Evolutionary conservation across 2,329 filamentous ascomycete genomes (phyloP).

Genomic region (Sporothrix curviconia): DNA sequence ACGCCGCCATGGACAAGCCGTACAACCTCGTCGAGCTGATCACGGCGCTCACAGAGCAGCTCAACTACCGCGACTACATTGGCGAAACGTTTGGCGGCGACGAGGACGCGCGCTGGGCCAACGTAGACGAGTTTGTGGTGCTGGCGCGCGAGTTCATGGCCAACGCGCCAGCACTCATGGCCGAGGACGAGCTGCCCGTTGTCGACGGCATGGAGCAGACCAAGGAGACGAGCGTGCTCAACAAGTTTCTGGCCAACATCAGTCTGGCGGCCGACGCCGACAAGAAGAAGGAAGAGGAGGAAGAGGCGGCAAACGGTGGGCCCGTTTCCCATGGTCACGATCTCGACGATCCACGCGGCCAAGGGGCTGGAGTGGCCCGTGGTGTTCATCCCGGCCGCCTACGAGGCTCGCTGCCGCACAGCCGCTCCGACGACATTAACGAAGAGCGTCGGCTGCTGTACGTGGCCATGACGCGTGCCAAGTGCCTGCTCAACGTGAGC

Average conservation of each 20-base stretch:
- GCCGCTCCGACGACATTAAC: conserved; percentile 73
- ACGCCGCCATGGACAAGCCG: background rate
- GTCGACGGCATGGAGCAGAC: conserved; percentile 67
- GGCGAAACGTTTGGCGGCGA: conserved; percentile 65
- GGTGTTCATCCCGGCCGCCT: conserved; percentile 85
- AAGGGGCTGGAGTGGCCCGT: conserved; percentile 96
- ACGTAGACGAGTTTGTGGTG: conserved; percentile 78
- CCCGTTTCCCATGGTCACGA: conserved; percentile 60
- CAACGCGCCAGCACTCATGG: conserved; percentile 32
- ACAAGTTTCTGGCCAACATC: conserved; percentile 82
- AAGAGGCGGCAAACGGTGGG: conserved; percentile 28
- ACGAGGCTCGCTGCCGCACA: conserved; percentile 85
- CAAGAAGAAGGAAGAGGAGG: conserved; percentile 48
- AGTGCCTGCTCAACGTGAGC: conserved; percentile 79
- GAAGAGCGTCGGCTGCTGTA: conserved; percentile 88
- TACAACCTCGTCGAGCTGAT: conserved; percentile 41
- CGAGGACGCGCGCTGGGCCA: conserved; percentile 74
- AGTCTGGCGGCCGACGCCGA: conserved; percentile 76
- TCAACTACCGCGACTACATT: conserved; percentile 69
- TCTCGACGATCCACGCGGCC: conserved; percentile 92
- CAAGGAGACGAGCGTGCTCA: conserved; percentile 57
- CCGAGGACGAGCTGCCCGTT: conserved; percentile 51
- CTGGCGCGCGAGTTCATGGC: conserved; percentile 66
- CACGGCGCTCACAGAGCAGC: conserved; percentile 52
- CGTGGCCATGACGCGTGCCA: conserved; percentile 92